These are phyloP conservation scores for Phytophthora cactorum DNA, from an alignment of 352 stramenopile genomes.

Conservation along the genomic window DNA sequence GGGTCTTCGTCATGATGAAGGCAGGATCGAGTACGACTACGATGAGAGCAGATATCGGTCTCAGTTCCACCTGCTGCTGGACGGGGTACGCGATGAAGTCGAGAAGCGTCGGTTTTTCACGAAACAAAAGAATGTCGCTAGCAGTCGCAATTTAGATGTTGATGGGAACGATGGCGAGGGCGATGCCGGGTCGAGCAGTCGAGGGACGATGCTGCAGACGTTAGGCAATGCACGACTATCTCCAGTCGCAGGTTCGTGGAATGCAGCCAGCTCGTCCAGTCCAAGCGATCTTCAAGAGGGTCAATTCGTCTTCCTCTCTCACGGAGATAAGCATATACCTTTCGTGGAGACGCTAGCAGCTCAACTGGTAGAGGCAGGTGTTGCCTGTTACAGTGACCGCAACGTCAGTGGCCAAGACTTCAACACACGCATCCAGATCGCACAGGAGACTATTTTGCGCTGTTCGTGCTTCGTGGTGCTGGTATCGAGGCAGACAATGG, in stretches of 20 bases:
- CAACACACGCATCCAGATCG: conserved; percentile 21
- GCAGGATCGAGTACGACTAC: conserved; percentile 30
- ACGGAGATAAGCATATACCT: conserved; percentile 19
- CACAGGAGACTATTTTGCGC: conserved; percentile 69
- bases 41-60: conserved; percentile 24
- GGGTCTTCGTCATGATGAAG: conserved; percentile 23
- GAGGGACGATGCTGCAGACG: conserved; percentile 23
- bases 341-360: conserved; percentile 19
- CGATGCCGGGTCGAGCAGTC: conserved; percentile 4
- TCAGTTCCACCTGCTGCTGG: conserved; percentile 45
- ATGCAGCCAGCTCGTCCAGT: conserved; percentile 33
- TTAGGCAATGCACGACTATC: conserved; percentile 4
- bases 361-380: conserved; percentile 3
- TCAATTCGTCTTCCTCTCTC: conserved; percentile 25
- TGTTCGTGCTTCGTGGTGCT: conserved; percentile 74
- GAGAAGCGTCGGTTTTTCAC: conserved; percentile 39
- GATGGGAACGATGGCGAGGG: not conserved
- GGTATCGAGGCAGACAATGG: conserved; percentile 63
- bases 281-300: conserved; percentile 9
- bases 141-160: not conserved
- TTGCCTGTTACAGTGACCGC: conserved; percentile 24
- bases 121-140: conserved; percentile 53
- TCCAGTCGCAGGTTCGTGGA: conserved; percentile 1
- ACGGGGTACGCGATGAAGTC: conserved; percentile 59
- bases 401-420: conserved; percentile 23